Percentiles rank a stretch among this genome's conserved stretches.
Conservation (phyloP, 2,329 filamentous ascomycete species). For the Seiridium unicorne region DNA sequence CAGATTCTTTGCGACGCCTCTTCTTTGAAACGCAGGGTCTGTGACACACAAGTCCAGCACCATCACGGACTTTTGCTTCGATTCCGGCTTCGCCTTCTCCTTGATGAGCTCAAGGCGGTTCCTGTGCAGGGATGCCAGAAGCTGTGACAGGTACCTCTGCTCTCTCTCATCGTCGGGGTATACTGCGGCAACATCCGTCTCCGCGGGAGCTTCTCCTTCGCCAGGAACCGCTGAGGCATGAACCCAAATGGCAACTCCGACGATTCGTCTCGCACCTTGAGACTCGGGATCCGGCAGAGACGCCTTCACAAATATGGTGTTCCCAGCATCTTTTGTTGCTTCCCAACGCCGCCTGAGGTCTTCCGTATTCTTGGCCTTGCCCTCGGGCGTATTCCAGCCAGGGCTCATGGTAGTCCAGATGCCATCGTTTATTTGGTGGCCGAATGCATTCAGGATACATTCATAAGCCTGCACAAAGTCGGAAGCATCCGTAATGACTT, state of each 20-base stretch:
- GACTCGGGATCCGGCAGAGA: slow-evolving; percentile 38
- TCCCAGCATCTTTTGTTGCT: slow-evolving; percentile 40
- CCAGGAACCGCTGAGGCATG: slow-evolving; percentile 50
- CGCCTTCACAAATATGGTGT: slow-evolving; percentile 54
- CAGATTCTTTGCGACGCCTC: slow-evolving; percentile 41
- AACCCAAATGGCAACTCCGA: slow-evolving; percentile 53
- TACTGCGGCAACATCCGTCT: slow-evolving; percentile 33
- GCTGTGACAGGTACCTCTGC: slow-evolving; percentile 44
- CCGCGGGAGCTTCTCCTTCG: slow-evolving; percentile 38
- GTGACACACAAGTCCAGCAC: slow-evolving; percentile 51
- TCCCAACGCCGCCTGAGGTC: slow-evolving; percentile 42
- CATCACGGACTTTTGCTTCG: slow-evolving; percentile 41
- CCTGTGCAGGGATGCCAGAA: slow-evolving; percentile 40
- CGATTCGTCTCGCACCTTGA: slow-evolving; percentile 33
- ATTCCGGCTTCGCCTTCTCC: slow-evolving; percentile 24
- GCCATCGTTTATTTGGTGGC: slow-evolving; percentile 46
- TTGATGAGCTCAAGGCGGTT: slow-evolving; percentile 42
- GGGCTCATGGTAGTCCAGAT: slow-evolving; percentile 53
- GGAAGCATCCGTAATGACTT: slow-evolving; percentile 17
- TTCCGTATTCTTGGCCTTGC: slow-evolving; percentile 32
- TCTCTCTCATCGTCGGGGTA: slow-evolving; percentile 42
- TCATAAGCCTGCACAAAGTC: slow-evolving; percentile 25
- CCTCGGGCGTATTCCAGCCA: slow-evolving; percentile 50
- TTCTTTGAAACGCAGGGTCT: slow-evolving; percentile 50
- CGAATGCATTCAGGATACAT: slow-evolving; percentile 42